These are phyloP conservation scores for Pneumocystis murina DNA, from an alignment of 1,139 yeast genomes.

Conservation along the genomic window DNA sequence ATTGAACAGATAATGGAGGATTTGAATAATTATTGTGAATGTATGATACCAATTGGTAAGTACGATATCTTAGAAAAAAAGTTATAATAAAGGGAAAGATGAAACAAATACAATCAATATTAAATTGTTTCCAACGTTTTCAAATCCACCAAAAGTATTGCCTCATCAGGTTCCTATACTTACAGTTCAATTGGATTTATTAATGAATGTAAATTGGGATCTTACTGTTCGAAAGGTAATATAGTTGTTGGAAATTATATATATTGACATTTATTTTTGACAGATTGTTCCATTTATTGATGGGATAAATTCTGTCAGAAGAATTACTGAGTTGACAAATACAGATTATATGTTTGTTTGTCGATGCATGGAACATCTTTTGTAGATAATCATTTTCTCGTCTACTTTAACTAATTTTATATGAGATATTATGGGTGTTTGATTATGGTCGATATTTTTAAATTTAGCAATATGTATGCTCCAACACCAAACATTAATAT, in stretches of 20 bases:
- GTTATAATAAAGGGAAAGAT: conserved; percentile 27
- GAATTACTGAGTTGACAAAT: conserved; percentile 64
- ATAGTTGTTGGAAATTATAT: too few species aligned
- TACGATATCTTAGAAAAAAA: background rate
- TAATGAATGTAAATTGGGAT: conserved; percentile 90
- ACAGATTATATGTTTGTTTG: conserved; percentile 67
- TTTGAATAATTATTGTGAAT: conserved; percentile 84
- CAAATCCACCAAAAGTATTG: conserved; percentile 64
- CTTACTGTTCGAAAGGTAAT: conserved; percentile 70
- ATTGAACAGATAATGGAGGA: conserved; percentile 86
- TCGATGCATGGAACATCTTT: conserved; percentile 78
- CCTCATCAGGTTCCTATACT: conserved; percentile 77
- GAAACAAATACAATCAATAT: conserved; percentile 82
- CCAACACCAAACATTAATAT: conserved; percentile 64
- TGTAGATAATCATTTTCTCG: conserved; percentile 20
- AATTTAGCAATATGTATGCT: conserved; percentile 75
- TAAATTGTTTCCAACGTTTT: conserved; percentile 71
- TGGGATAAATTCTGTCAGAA: conserved; percentile 70
- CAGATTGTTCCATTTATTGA: conserved; percentile 63
- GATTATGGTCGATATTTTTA: conserved; percentile 70
- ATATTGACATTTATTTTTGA: background rate
- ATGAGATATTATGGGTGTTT: conserved; percentile 61
- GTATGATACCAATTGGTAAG: conserved; percentile 59
- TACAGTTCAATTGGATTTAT: conserved; percentile 40
- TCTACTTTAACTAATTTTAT: background rate